Conservation (phyloP, 768 basidiomycete species). For the Tricholoma hemisulphureum region DNA sequence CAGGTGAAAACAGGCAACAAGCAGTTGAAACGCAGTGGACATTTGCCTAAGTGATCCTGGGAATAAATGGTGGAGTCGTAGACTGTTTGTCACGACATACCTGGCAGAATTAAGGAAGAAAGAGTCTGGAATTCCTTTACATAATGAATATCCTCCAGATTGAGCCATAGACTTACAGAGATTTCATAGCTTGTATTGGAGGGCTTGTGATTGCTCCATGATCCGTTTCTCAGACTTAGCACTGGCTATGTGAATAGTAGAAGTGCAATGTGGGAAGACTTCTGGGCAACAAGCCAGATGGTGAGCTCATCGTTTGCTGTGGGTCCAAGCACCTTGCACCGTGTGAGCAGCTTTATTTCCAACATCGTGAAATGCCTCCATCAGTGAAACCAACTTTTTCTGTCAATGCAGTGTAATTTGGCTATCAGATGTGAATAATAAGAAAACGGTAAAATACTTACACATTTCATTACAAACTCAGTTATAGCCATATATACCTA, state of each 20-base stretch:
- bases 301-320: conserved; percentile 8
- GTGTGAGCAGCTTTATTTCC: no score
- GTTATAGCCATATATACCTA: no score
- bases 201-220: conserved; percentile 1
- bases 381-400: no score
- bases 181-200: conserved; percentile 17
- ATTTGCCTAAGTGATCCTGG: conserved; percentile 42
- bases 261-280: background rate
- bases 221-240: conserved; percentile 11
- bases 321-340: no score
- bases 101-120: conserved; percentile 21
- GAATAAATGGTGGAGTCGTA: background rate
- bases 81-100: conserved; percentile 2
- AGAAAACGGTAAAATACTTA: no score
- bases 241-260: background rate
- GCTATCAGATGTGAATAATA: no score
- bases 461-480: no score
- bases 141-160: conserved; percentile 8
- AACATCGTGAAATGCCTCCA: no score
- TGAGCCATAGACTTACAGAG: conserved; percentile 9
- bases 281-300: background rate
- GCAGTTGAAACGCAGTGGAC: conserved; percentile 95
- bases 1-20: conserved; percentile 88
- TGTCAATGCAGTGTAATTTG: no score
- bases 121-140: conserved; percentile 13